Evolutionary conservation across 352 stramenopile genomes (phyloP).

Genomic region (Phytophthora pistaciae): DNA sequence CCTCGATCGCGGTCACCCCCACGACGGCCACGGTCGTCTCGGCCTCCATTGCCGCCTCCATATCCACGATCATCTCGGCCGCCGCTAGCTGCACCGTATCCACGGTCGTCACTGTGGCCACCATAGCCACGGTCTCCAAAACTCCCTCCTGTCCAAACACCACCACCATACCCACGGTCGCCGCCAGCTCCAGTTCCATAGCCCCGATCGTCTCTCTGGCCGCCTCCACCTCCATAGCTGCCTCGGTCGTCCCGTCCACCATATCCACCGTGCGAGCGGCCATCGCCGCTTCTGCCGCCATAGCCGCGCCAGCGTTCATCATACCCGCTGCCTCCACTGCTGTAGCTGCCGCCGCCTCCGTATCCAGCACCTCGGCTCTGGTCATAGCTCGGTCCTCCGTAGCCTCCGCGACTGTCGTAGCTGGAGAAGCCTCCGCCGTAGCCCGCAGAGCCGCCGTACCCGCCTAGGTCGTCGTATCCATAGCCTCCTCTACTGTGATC

Average conservation of each 20-base stretch:
- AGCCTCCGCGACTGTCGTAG: too few relatives aligned
- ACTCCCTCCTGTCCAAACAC: slow-evolving; percentile 1
- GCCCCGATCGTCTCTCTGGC: slow-evolving; percentile 5
- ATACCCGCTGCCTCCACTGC: not conserved
- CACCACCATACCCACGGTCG: slow-evolving; percentile 12
- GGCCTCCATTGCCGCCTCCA: slow-evolving; percentile 3
- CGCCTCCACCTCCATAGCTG: slow-evolving; percentile 10
- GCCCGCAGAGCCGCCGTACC: slow-evolving; percentile 5
- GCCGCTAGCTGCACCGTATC: slow-evolving; percentile 3
- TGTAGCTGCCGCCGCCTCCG: not conserved
- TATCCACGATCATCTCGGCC: slow-evolving; percentile 6
- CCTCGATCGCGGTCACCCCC: slow-evolving; percentile 19
- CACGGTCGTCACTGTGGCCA: slow-evolving; percentile 11
- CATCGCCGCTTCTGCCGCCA: slow-evolving; percentile 22
- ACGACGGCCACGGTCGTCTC: not conserved
- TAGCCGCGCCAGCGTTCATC: slow-evolving; percentile 20
- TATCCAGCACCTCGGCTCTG: slow-evolving; percentile 31
- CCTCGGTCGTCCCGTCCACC: slow-evolving; percentile 18
- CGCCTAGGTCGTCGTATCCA: slow-evolving; percentile 24
- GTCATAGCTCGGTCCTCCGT: slow-evolving; percentile 4
- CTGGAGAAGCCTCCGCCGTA: too few relatives aligned
- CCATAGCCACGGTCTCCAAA: slow-evolving; percentile 27
- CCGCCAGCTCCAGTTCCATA: slow-evolving; percentile 3
- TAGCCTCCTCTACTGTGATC: slow-evolving; percentile 6
- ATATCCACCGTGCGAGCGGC: slow-evolving; percentile 30